phyloP scores from a whole-genome alignment of 129 eudicot species.

The Escallonia rubra region DNA sequence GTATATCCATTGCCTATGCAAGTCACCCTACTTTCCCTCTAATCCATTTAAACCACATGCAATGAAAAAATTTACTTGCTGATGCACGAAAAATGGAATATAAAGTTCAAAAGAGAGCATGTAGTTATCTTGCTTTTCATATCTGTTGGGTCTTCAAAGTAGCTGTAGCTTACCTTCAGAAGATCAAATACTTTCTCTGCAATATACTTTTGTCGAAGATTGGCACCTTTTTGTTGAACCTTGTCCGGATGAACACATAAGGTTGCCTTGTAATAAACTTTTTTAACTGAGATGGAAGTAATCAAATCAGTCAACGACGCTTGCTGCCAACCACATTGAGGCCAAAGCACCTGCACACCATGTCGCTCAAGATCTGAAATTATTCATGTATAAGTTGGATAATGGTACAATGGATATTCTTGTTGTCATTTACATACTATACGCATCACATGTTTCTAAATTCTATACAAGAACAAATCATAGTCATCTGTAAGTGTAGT shows the following conservation, averaged over 20 bases:
- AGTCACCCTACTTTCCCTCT: neutral
- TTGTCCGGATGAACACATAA: constrained; percentile 90
- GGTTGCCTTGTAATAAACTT: constrained; percentile 76
- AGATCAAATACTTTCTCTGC: constrained; percentile 92
- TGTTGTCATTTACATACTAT: neutral
- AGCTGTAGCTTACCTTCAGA: constrained; percentile 47
- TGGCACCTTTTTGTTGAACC: constrained; percentile 97
- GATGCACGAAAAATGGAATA: neutral
- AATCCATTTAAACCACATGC: neutral
- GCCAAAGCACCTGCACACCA: constrained; percentile 66
- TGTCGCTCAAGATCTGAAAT: neutral
- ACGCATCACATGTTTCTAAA: neutral
- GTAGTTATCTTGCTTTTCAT: neutral
- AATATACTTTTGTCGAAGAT: constrained; percentile 65
- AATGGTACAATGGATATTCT: neutral
- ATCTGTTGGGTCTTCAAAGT: neutral
- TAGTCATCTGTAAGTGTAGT: neutral
- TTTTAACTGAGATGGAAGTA: constrained; percentile 74
- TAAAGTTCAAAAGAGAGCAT: neutral
- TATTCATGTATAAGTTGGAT: neutral
- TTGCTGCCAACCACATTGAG: constrained; percentile 82
- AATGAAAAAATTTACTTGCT: neutral
- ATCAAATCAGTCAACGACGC: constrained; percentile 86
- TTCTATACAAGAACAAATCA: neutral
- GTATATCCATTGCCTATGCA: neutral